Evolutionary conservation across 495 filamentous ascomycete genomes (phyloP), one percentile per base, ranked within the genome.

Genomic region (Physcia stellaris): DNA sequence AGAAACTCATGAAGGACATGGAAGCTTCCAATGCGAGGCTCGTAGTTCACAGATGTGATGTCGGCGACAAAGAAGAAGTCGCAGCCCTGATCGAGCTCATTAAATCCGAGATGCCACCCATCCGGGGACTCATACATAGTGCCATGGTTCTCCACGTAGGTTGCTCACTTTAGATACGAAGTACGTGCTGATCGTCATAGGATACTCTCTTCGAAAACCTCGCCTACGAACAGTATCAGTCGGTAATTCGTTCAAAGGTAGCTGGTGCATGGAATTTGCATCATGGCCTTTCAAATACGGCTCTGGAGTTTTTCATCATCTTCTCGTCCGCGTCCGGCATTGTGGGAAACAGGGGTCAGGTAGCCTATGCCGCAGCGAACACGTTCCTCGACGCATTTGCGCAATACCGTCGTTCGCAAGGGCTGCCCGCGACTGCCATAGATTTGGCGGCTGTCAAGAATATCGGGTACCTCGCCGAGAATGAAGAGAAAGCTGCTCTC

Each of bases 281-380:
- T n/a, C 15, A 30, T 7, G 7, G 17, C 16, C 16, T 34, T 18
- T 7, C 9, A 7, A 18, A 51, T 21, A n/a, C n/a, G n/a, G n/a
- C n/a, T n/a, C 64, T 81, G 0, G 79, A 81, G 49, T 83, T 83
- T 61, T 81, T 82, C 55, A 55, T 80, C 18, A 64, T 66, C 26
- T 65, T 80, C 24, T 77, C 73, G 4, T 83, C 79, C 4, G 59
- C 74, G 4, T 61, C 73, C 12, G 73, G 70, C 24, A 58, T 68
- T 4, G 60, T 79, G 22, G 79, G 79, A 1, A 73, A 66, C 6
- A 52, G 63, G 33, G 70, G 70, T 0, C 79, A 83, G 54, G 65
- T 71, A 2, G 71, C 72, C 6, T 82, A 82, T 50, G 66, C 71
- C 13, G 74, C 76, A 1, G 73, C 70, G 16, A 80, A 79, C 49